Evolutionary conservation across 129 eudicot genomes (phyloP), one percentile per base, ranked within the genome.

Genomic region (Centella asiatica): DNA sequence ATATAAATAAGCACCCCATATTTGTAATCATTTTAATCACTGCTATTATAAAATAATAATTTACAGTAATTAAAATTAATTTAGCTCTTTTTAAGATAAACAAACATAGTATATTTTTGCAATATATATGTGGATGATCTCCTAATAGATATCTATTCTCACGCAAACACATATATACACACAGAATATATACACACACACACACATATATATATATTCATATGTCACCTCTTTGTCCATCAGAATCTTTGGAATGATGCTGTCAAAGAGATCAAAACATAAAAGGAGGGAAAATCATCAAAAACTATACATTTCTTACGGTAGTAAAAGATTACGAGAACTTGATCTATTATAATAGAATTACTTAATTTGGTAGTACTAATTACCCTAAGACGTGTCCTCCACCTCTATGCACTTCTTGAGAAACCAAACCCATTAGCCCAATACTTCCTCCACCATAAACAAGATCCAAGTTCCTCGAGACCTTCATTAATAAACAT

Each of bases 371-470:
- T 1, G 57, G n/a, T n/a, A n/a, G n/a, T n/a, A n/a, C n/a, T n/a
- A n/a, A n/a, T n/a, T 78, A 85, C 94, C 88, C 94, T 46, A 85
- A 33, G 27, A 85, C 94, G 60, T 85, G 85, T 29, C 83, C 75
- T 60, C 94, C 94, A 17, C 88, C 85, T 36, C 61, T 61, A 67
- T 85, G 88, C 42, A 85, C 94, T 25, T 67, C 81, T 45, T 73
- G 78, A 53, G 94, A 72, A 57, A 85, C 77, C 64, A 85, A 51
- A 8, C 94, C 94, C 88, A 85, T 85, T 31, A 85, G 62, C 6
- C 94, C 94, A 58, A 80, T 27, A 65, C 87, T 81, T 0, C 87
- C 94, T 20, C 94, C 94, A 17, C 94, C 94, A 69, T 85, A 85
- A 46, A 85, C 94, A 72, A 85, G 85, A 60, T 73, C 76, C 52